Evolutionary conservation across 208 protist species (phyloP).

Genomic region (Trypanosomatidae sp.): DNA sequence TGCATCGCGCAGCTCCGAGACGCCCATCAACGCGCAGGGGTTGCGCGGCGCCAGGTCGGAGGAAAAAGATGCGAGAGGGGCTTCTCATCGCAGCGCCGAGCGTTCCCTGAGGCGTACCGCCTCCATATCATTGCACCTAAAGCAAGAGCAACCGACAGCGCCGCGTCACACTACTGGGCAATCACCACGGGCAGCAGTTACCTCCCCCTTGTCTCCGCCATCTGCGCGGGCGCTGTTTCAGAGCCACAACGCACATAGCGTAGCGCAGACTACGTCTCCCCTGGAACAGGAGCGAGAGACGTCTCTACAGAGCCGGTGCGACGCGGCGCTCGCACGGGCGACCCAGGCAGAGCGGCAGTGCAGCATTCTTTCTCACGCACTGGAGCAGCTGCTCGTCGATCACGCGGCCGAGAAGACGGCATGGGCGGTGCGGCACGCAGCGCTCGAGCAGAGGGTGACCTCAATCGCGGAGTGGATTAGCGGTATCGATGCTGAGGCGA

Average conservation of each 20-base stretch:
- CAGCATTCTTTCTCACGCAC: constrained; percentile 20
- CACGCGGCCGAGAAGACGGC: constrained; percentile 18
- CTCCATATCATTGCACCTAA: constrained; percentile 5
- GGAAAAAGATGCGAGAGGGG: constrained; percentile 1
- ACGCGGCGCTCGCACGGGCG: constrained; percentile 22
- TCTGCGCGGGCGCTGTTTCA: constrained; percentile 30
- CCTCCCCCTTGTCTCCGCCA: constrained; percentile 19
- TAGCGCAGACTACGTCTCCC: neutral
- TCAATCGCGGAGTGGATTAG: constrained; percentile 22
- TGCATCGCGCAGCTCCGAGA: constrained; percentile 20
- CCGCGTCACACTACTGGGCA: neutral
- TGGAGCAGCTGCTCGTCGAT: constrained; percentile 27
- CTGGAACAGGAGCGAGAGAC: neutral
- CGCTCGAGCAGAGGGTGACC: constrained; percentile 22
- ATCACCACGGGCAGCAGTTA: neutral
- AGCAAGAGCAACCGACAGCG: neutral
- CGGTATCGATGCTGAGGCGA: constrained; percentile 23
- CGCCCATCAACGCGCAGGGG: neutral
- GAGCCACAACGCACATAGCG: constrained; percentile 15
- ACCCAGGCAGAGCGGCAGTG: constrained; percentile 25
- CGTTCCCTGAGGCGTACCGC: constrained; percentile 13
- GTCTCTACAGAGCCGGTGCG: constrained; percentile 17
- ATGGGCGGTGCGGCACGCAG: constrained; percentile 17
- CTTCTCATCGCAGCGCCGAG: constrained; percentile 9
- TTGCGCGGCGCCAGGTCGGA: constrained; percentile 2